Evolutionary conservation across 2,329 filamentous ascomycete genomes (phyloP).

Genomic region (Epichloe baconii): DNA sequence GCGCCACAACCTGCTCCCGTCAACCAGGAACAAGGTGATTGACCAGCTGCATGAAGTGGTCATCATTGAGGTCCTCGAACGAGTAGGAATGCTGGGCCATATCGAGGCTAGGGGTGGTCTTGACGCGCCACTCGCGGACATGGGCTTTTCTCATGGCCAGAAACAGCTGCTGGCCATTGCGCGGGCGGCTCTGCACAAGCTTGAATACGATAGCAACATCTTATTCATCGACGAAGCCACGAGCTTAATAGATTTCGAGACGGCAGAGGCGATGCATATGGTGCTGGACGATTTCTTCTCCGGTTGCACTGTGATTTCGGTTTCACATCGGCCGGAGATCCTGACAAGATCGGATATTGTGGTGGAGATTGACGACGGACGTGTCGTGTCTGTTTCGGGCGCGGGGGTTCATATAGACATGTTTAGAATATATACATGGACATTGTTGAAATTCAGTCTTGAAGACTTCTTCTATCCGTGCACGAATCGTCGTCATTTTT

Average conservation of each 20-base stretch:
- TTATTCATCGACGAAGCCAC: neutral
- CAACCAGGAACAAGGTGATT: neutral
- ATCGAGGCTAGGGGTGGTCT: constrained; percentile 7
- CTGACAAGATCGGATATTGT: neutral
- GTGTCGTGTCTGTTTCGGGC: neutral
- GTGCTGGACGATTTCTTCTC: neutral
- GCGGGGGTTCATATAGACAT: too few species aligned
- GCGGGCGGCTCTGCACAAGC: constrained; percentile 4
- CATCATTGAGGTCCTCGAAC: constrained; percentile 1
- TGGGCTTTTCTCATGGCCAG: constrained; percentile 8
- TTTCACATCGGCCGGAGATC: neutral
- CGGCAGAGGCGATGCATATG: neutral
- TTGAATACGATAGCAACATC: neutral
- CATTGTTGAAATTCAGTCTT: too few species aligned
- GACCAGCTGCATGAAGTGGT: neutral
- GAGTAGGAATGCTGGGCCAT: constrained; percentile 7
- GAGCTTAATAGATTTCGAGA: neutral
- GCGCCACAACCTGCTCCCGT: constrained; percentile 1
- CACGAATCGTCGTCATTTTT: too few species aligned
- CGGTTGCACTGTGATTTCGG: neutral
- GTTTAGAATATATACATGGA: too few species aligned
- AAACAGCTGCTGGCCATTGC: constrained; percentile 10
- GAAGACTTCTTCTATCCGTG: too few species aligned
- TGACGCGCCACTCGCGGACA: constrained; percentile 4
- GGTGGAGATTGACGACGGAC: neutral